Base-by-base conservation (phyloP, 305 asterid species). In the Striga hermonthica region DNA sequence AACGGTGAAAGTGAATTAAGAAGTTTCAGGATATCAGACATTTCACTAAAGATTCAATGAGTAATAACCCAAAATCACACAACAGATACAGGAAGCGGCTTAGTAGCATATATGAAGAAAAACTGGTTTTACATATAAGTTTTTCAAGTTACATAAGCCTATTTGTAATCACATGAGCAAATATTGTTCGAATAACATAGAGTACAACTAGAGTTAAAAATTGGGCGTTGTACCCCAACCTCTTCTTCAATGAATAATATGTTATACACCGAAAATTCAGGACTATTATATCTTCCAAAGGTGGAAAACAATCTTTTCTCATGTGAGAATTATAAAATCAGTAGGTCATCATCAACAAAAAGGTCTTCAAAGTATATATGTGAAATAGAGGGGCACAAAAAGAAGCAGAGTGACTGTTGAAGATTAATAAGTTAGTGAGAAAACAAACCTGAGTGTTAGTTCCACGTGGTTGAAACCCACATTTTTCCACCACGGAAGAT, bases 401-500 rank as follows among this genome's bases (percentile, higher is more conserved):
- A 61, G 11, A 61, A 22, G 40, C 39, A 44, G 37, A 40, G 52
- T 44, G 9, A 36, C 14, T 4, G 55, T 62, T 31, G 56, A 16
- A 54, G 12, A 60, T 57, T 52, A 4, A 12, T 38, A 28, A 14
- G 4, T 35, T 7, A 34, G n/a, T 11, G 66, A 60, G 68, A 49
- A 12, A 41, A 65, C 61, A 48, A 58, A 92, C 98, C 96, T 90
- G 98, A 78, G 99, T 90, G 80, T 90, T 93, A n/a, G 95, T 74
- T 71, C 97, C 99, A 38, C 97, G 96, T 55, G 99, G 99, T 82
- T 88, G 99, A 75, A 93, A 93, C 45, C 97, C 99, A 45, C 99
- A 93, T 79, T 93, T 93, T 78, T 93, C 97, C 48, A 93, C 87
- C 60, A 90, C 84, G 47, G 99, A 85, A 59, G 99, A 93, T 60